Evolutionary conservation across 768 basidiomycete genomes (phyloP).

Genomic region (Tylopilus vinaceipallidus): DNA sequence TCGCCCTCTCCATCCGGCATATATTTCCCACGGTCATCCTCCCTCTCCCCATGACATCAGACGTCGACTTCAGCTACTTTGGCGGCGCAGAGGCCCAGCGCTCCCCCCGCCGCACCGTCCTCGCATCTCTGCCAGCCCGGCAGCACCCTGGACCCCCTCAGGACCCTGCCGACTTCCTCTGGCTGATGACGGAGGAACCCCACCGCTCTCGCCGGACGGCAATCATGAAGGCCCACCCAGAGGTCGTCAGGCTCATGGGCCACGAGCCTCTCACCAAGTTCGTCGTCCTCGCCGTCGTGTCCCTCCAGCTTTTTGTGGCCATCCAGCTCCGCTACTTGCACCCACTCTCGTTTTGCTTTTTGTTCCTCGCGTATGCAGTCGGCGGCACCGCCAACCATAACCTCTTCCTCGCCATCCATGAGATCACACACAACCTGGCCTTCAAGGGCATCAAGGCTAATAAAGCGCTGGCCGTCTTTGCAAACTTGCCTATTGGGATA

Average conservation of each 20-base stretch:
- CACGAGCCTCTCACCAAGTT: conserved; percentile 90
- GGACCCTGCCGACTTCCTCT: conserved; percentile 86
- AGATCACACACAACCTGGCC: conserved; percentile 97
- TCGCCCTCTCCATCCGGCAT: conserved; percentile 24
- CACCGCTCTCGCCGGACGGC: conserved; percentile 84
- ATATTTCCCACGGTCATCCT: conserved; percentile 33
- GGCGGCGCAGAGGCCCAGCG: conserved; percentile 79
- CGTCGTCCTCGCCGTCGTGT: conserved; percentile 79
- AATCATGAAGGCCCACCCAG: conserved; percentile 93
- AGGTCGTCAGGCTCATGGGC: conserved; percentile 97
- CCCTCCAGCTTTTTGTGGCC: conserved; percentile 68
- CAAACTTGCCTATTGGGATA: conserved; percentile 91
- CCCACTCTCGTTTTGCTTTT: conserved; percentile 68
- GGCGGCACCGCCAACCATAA: conserved; percentile 98
- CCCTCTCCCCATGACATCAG: too few species aligned
- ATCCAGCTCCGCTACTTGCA: conserved; percentile 63
- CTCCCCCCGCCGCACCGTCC: conserved; percentile 50
- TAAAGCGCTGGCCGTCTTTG: conserved; percentile 84
- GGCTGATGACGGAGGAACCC: conserved; percentile 98
- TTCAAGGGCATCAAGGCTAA: conserved; percentile 82
- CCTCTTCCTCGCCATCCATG: conserved; percentile 96
- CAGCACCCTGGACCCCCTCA: conserved; percentile 55
- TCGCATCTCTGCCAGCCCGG: conserved; percentile 36
- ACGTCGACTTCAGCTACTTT: conserved; percentile 72
- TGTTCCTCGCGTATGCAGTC: conserved; percentile 76